phyloP scores from a whole-genome alignment of 768 basidiomycete species.

The Termitomyces heimii region DNA sequence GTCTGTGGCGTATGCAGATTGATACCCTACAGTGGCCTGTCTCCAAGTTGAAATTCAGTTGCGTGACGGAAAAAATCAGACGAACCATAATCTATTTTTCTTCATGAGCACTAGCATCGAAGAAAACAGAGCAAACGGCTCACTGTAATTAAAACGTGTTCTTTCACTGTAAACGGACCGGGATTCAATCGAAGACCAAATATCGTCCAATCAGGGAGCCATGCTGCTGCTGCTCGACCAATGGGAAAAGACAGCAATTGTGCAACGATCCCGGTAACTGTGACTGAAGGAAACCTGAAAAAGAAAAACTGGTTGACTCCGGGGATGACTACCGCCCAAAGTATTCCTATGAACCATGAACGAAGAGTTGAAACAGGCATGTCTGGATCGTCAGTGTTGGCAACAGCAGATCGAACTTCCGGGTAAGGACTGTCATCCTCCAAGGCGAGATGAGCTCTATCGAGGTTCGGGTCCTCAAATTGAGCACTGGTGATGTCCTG shows the following conservation, averaged over 20 bases:
- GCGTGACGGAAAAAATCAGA: slow-evolving; percentile 19
- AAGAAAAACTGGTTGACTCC: slow-evolving; percentile 50
- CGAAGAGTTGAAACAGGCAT: slow-evolving; percentile 51
- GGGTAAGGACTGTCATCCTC: slow-evolving; percentile 76
- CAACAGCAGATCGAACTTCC: slow-evolving; percentile 67
- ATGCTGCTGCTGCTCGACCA: slow-evolving; percentile 49
- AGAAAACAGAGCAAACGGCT: slow-evolving; percentile 11
- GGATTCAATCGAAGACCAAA: slow-evolving; percentile 65
- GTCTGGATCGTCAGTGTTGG: slow-evolving; percentile 56
- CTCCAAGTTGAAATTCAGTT: not conserved
- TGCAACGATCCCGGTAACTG: slow-evolving; percentile 46
- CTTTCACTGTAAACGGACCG: slow-evolving; percentile 73
- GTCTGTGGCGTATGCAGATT: slow-evolving; percentile 67
- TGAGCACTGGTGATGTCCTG: slow-evolving; percentile 29
- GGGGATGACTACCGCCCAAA: slow-evolving; percentile 50
- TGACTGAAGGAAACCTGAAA: slow-evolving; percentile 44
- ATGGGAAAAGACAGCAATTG: slow-evolving; percentile 69
- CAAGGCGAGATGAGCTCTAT: slow-evolving; percentile 31
- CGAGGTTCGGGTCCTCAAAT: slow-evolving; percentile 41
- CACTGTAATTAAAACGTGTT: slow-evolving; percentile 59
- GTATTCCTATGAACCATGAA: slow-evolving; percentile 46
- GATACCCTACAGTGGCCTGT: slow-evolving; percentile 55
- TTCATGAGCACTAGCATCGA: not conserved
- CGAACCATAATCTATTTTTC: slow-evolving; percentile 27
- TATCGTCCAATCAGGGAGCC: slow-evolving; percentile 47